A percentile compares a stretch with the other conserved stretches of the same genome.
Conservation (phyloP, 2,329 filamentous ascomycete species). For the Aspergillaceae sp. region DNA sequence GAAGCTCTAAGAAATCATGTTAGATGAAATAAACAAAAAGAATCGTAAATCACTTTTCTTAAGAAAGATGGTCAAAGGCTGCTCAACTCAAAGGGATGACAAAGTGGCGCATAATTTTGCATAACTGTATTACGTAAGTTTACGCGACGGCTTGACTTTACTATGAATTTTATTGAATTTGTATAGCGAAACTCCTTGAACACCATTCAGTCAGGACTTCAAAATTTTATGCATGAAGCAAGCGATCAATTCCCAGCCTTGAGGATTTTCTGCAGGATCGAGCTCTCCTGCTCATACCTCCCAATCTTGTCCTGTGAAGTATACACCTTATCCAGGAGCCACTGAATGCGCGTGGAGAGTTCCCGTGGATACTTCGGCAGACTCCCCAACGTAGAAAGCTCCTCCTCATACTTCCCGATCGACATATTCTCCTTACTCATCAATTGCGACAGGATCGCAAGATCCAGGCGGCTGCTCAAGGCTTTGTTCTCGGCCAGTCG, state of each 20-base stretch:
- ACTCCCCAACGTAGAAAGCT: conserved; percentile 62
- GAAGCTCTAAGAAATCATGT: background rate
- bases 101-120: too few relatives aligned
- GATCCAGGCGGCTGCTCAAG: conserved; percentile 62
- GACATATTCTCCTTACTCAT: conserved; percentile 62
- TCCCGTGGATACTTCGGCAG: conserved; percentile 64
- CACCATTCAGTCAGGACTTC: too few relatives aligned
- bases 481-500: conserved; percentile 63
- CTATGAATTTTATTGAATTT: too few relatives aligned
- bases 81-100: too few relatives aligned
- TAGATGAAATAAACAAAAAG: background rate
- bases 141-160: too few relatives aligned
- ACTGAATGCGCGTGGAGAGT: conserved; percentile 57
- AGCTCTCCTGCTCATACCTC: conserved; percentile 64
- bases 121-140: too few relatives aligned
- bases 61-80: too few relatives aligned
- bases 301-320: conserved; percentile 67
- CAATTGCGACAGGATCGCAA: conserved; percentile 60
- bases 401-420: conserved; percentile 71
- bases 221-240: too few relatives aligned
- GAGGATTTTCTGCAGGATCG: conserved; percentile 61
- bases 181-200: background rate
- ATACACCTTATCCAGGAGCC: conserved; percentile 64
- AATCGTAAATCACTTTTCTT: too few relatives aligned
- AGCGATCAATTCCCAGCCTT: conserved; percentile 39